These are phyloP conservation scores for Penicillium mononematosum DNA, from an alignment of 495 filamentous ascomycete species.

Conservation along the genomic window DNA sequence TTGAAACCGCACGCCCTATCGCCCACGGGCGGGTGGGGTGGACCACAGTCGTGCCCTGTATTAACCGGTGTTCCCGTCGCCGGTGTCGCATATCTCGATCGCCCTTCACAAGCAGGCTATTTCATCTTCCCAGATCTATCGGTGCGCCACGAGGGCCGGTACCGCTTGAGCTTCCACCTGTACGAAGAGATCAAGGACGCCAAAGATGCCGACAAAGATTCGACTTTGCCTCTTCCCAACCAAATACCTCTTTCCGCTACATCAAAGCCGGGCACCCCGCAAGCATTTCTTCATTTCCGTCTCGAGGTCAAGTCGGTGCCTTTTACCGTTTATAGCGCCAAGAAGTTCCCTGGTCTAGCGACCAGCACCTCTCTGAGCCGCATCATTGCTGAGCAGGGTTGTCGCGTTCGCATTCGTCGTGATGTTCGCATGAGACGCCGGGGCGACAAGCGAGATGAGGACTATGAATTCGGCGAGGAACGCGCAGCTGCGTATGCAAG, in stretches of 20 bases:
- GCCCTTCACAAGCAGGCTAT: conserved; percentile 87
- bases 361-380: conserved; percentile 88
- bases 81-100: conserved; percentile 94
- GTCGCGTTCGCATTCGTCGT: conserved; percentile 91
- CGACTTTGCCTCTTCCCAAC: conserved; percentile 29
- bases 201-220: conserved; percentile 61
- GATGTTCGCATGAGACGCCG: conserved; percentile 96
- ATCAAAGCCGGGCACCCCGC: conserved; percentile 37
- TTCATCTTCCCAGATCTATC: conserved; percentile 98
- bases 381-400: conserved; percentile 93
- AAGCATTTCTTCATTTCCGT: conserved; percentile 59
- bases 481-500: conserved; percentile 52
- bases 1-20: conserved; percentile 83
- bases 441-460: conserved; percentile 66
- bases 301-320: conserved; percentile 85
- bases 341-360: conserved; percentile 95
- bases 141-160: conserved; percentile 92
- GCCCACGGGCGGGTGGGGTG: conserved; percentile 72
- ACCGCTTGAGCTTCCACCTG: conserved; percentile 83
- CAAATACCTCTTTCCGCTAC: conserved; percentile 21
- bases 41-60: conserved; percentile 71
- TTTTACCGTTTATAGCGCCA: conserved; percentile 92
- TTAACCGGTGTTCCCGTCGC: conserved; percentile 95
- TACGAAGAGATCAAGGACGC: conserved; percentile 88
- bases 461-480: conserved; percentile 66